Evolutionary conservation across 768 basidiomycete species (phyloP), one percentile per base, ranked within the genome.

Genomic region (Lyophyllum shimeji): DNA sequence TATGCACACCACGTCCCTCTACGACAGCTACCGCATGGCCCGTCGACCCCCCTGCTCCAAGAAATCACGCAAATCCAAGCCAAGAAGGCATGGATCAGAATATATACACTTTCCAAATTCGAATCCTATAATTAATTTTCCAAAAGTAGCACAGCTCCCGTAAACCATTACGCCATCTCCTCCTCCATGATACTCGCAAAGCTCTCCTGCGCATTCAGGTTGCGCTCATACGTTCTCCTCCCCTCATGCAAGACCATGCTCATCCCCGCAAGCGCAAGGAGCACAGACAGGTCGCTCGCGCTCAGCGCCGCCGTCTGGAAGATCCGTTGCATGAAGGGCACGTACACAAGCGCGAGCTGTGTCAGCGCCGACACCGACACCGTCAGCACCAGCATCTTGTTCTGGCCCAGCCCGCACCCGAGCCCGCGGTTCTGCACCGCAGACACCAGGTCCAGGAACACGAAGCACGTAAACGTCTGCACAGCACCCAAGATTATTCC

Each of bases 401-500:
- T 98, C 66, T 88, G 87, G 55, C 84, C 74, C 27, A 98, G 67
- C 6, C 85, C 87, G 63, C 94, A 96, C 42, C 87, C 86, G 15
- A 98, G 82, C 11, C 94, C 94, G 52, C 96, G 91, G 70, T 92
- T 96, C 69, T 98, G 95, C 29, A 97, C 71, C 1, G 96, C 96
- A 37, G 95, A 98, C 9, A 94, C 90, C 43, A 98, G 84, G 71
- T 98, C 96, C 59, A 98, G 87, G 78, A 98, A 92, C 55, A 98
- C 96, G 73, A 98, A 98, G 67, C 87, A 89, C 17, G 95, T 90
- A 72, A 98, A 98, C 23, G 96, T 97, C 96, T 97, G 70, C 33
- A 12, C 15, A n/a, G n/a, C n/a, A n/a, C n/a, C n/a, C n/a, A n/a
- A n/a, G n/a, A n/a, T n/a, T n/a, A n/a, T n/a, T n/a, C n/a, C n/a